These are phyloP conservation scores for Punctularia strigosozonata DNA, from an alignment of 768 basidiomycete species.

Conservation along the genomic window DNA sequence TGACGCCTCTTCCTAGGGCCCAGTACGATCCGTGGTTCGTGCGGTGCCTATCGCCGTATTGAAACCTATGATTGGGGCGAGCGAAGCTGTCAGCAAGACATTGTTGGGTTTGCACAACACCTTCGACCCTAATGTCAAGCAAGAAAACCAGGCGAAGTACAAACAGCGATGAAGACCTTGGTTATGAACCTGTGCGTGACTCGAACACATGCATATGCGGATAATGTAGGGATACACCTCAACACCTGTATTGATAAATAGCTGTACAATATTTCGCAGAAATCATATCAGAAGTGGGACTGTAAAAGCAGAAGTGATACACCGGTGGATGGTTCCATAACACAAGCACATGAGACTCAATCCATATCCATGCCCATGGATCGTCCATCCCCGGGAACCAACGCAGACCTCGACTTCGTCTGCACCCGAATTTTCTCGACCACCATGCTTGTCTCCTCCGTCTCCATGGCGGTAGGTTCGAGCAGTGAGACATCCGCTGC, in stretches of 20 bases:
- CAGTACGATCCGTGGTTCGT: constrained; percentile 87
- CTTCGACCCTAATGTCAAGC: constrained; percentile 72
- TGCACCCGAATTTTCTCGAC: constrained; percentile 73
- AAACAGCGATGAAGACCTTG: constrained; percentile 53
- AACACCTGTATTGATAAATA: constrained; percentile 3
- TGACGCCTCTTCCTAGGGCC: constrained; percentile 44
- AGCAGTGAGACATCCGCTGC: constrained; percentile 39
- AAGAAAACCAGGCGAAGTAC: constrained; percentile 90
- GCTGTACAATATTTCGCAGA: too few species aligned
- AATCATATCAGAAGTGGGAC: too few species aligned
- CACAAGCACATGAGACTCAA: constrained; percentile 20
- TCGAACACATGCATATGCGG: neutral
- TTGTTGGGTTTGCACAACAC: constrained; percentile 88
- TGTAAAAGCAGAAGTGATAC: constrained; percentile 1
- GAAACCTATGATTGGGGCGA: constrained; percentile 97
- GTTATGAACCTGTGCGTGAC: neutral
- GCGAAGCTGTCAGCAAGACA: constrained; percentile 93
- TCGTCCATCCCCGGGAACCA: constrained; percentile 73
- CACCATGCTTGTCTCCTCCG: constrained; percentile 33
- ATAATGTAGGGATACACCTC: constrained; percentile 7
- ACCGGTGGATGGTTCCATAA: neutral
- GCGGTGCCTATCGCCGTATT: constrained; percentile 96
- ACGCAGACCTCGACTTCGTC: constrained; percentile 49
- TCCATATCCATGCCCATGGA: constrained; percentile 90
- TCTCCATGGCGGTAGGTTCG: constrained; percentile 41